These are phyloP conservation scores for Pseudogymnoascus sp. DNA, from an alignment of 2,329 filamentous ascomycete species.

Conservation along the genomic window DNA sequence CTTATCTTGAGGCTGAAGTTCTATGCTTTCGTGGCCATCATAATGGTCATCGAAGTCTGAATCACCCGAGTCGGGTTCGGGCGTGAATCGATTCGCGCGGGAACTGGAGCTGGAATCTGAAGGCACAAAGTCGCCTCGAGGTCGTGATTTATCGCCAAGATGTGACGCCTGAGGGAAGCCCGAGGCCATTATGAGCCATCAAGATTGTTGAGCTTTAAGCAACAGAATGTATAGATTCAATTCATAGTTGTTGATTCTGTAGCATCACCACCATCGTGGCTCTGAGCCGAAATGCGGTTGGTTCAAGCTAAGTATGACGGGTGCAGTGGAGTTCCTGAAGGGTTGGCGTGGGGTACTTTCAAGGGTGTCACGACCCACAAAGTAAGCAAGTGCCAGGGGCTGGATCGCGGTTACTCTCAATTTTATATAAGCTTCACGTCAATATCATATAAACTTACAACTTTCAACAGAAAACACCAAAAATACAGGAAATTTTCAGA, in stretches of 20 bases:
- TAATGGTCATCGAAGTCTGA: slow-evolving; percentile 18
- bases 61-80: slow-evolving; percentile 24
- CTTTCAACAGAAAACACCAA: not conserved
- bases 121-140: not conserved
- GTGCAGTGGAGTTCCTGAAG: not conserved
- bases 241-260: not conserved
- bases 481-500: not conserved
- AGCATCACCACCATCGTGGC: not conserved
- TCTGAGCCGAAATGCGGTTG: not conserved
- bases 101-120: slow-evolving; percentile 16
- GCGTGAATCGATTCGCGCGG: slow-evolving; percentile 19
- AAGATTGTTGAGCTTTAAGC: not conserved
- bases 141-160: not conserved
- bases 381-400: not conserved
- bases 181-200: not conserved
- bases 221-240: not conserved
- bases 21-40: slow-evolving; percentile 11
- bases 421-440: not conserved
- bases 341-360: slow-evolving; percentile 4
- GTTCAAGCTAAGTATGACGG: slow-evolving; percentile 6
- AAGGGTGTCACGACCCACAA: not conserved
- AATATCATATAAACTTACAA: not conserved
- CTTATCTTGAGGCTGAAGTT: slow-evolving; percentile 1
- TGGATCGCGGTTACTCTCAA: not conserved
- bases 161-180: not conserved